Conservation (phyloP, 192 early-diverging fungal genomes). For the Geosiphon pyriformis region DNA sequence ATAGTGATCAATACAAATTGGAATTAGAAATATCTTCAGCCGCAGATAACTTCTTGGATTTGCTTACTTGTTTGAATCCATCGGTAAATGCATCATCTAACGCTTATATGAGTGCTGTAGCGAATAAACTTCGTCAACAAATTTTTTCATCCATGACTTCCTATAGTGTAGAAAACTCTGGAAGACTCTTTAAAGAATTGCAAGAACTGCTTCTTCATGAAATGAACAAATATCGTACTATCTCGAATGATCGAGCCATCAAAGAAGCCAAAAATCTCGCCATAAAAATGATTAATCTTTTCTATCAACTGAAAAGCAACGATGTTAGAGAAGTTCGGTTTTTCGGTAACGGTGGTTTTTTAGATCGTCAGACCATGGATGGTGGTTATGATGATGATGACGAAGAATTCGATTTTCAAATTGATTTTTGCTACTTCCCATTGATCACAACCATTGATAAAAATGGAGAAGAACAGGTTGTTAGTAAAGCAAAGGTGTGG, state of each 20-base stretch:
- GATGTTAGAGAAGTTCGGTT: background rate
- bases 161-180: background rate
- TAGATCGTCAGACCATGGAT: background rate
- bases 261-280: background rate
- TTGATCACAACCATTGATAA: background rate
- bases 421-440: background rate
- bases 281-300: background rate
- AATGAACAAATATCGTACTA: background rate
- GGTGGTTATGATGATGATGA: background rate
- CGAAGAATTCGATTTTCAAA: background rate
- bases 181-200: background rate
- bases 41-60: background rate
- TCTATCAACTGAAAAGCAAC: background rate
- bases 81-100: background rate
- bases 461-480: background rate
- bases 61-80: background rate
- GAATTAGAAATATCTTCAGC: background rate
- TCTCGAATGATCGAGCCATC: background rate
- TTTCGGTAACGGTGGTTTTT: background rate
- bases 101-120: background rate
- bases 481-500: background rate
- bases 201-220: background rate
- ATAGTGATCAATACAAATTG: background rate
- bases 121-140: background rate
- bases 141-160: background rate